Conservation (phyloP, 2,329 filamentous ascomycete genomes). For the Sclerotinia subarctica region DNA sequence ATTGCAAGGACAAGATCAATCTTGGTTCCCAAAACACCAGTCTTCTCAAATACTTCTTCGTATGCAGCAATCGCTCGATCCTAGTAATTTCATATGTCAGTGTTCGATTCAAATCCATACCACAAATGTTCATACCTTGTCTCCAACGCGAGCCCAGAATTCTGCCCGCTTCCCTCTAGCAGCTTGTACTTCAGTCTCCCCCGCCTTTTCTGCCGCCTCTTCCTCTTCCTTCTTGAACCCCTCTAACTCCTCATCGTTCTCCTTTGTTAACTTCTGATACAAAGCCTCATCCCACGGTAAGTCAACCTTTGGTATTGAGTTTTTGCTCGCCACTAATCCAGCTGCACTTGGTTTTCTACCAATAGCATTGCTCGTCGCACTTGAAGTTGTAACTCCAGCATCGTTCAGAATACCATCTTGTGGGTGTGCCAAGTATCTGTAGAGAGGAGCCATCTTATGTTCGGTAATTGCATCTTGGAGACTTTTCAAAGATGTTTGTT, state of each 20-base stretch:
- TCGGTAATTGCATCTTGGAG: constrained; percentile 79
- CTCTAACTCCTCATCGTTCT: constrained; percentile 76
- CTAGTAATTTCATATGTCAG: constrained; percentile 46
- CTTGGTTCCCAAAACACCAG: constrained; percentile 92
- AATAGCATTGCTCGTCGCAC: constrained; percentile 50
- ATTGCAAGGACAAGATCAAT: constrained; percentile 96
- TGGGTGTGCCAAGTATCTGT: constrained; percentile 79
- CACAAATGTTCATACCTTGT: constrained; percentile 65
- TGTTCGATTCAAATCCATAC: neutral
- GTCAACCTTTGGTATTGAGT: constrained; percentile 60
- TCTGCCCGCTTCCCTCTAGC: constrained; percentile 93
- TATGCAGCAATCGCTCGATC: constrained; percentile 92
- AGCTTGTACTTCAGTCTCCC: constrained; percentile 90
- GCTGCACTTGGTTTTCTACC: constrained; percentile 67
- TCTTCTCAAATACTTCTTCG: constrained; percentile 94
- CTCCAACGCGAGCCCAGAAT: constrained; percentile 91
- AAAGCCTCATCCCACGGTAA: constrained; percentile 89
- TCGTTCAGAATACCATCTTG: constrained; percentile 59
- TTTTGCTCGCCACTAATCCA: constrained; percentile 72
- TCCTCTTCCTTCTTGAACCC: constrained; percentile 82
- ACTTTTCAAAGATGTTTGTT: constrained; percentile 68
- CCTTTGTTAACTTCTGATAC: constrained; percentile 72
- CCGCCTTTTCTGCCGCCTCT: constrained; percentile 91
- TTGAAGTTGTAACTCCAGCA: constrained; percentile 45
- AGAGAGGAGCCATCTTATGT: constrained; percentile 85